phyloP scores from a whole-genome alignment of 2,329 filamentous ascomycete species.

The Venturia nashicola region DNA sequence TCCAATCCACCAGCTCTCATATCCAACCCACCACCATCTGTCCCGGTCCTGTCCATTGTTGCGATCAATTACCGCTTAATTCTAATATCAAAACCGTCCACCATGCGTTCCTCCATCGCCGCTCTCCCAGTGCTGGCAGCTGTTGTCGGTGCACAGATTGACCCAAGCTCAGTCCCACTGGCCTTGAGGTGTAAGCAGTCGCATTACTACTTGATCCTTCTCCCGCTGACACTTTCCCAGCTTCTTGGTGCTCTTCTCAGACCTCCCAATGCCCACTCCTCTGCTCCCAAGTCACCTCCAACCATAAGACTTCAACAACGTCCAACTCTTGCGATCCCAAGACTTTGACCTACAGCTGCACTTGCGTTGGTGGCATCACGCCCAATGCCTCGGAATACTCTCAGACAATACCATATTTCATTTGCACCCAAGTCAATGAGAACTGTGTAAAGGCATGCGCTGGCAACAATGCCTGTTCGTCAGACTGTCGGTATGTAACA shows the following conservation, averaged over 20 bases:
- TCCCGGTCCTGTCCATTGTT: neutral
- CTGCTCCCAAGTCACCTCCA: conserved; percentile 47
- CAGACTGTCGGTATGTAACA: conserved; percentile 37
- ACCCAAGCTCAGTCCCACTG: conserved; percentile 47
- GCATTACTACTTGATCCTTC: neutral
- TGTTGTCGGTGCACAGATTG: conserved; percentile 44
- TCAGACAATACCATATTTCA: conserved; percentile 65
- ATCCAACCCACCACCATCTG: neutral
- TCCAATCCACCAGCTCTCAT: neutral
- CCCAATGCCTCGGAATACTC: conserved; percentile 70
- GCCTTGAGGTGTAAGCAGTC: conserved; percentile 13
- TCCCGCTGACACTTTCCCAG: conserved; percentile 21
- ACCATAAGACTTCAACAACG: conserved; percentile 33
- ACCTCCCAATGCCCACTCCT: conserved; percentile 55
- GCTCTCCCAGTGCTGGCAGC: conserved; percentile 38
- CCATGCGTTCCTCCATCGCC: conserved; percentile 39
- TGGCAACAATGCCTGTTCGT: conserved; percentile 45
- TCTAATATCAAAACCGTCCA: neutral
- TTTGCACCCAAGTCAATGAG: conserved; percentile 58
- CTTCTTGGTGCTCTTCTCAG: conserved; percentile 55
- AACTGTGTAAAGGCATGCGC: conserved; percentile 52
- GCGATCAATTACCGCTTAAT: neutral
- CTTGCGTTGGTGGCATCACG: conserved; percentile 52
- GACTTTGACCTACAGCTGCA: conserved; percentile 55
- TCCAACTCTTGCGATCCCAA: conserved; percentile 55